phyloP scores from a whole-genome alignment of 1,284 basidiomycete genomes.

The Meripilus lineatus region DNA sequence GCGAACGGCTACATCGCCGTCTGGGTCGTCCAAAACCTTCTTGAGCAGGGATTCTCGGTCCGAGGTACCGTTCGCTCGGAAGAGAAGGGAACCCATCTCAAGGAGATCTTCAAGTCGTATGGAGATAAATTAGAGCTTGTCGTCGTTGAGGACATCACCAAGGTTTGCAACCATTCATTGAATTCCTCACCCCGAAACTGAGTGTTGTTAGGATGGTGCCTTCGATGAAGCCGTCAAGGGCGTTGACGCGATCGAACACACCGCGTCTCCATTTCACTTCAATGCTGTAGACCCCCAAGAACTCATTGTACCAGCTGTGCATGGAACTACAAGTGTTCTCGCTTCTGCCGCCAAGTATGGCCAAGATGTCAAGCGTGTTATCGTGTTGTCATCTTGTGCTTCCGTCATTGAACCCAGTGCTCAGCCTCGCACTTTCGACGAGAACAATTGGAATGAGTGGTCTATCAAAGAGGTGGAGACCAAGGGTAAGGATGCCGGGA shows the following conservation, averaged over 20 bases:
- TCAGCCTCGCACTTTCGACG: constrained; percentile 20
- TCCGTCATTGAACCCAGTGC: constrained; percentile 33
- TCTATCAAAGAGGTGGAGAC: constrained; percentile 42
- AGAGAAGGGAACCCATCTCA: constrained; percentile 40
- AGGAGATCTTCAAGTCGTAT: constrained; percentile 1
- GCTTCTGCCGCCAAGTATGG: constrained; percentile 19
- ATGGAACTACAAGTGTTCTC: constrained; percentile 19
- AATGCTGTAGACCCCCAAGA: constrained; percentile 21
- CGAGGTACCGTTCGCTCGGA: constrained; percentile 43
- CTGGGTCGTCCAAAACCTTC: constrained; percentile 25
- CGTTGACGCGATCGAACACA: constrained; percentile 35
- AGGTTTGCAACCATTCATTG: constrained; percentile 12
- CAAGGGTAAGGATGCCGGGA: constrained; percentile 40
- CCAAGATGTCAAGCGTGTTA: constrained; percentile 51
- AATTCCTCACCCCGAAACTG: neutral
- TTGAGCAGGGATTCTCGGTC: constrained; percentile 34
- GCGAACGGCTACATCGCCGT: constrained; percentile 29
- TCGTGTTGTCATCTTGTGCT: constrained; percentile 56
- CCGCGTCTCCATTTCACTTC: constrained; percentile 32
- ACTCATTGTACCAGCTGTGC: constrained; percentile 21
- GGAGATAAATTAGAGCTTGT: constrained; percentile 5
- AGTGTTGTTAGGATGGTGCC: constrained; percentile 37
- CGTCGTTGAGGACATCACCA: constrained; percentile 10
- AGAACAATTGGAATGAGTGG: constrained; percentile 59
- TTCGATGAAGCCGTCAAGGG: constrained; percentile 35